Conservation (phyloP, 2,329 filamentous ascomycete species). For the Colletotrichum lindemuthianum region DNA sequence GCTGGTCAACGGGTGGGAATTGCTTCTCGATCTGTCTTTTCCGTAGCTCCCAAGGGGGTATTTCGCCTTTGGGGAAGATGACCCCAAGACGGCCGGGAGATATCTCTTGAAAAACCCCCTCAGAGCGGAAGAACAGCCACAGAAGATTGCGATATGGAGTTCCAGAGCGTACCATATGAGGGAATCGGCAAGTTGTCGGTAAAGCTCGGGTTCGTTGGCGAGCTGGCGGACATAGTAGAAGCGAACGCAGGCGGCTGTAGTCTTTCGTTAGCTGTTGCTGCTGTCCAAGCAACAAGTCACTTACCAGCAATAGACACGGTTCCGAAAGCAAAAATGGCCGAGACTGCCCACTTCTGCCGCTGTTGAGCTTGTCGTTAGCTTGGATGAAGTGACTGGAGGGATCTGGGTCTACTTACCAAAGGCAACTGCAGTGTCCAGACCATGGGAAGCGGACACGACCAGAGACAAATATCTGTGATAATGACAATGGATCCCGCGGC, state of each 20-base stretch:
- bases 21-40: neutral
- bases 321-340: constrained; percentile 13
- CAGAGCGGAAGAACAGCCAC: constrained; percentile 9
- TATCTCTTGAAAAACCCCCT: constrained; percentile 16
- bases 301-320: constrained; percentile 14
- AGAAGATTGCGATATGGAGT: constrained; percentile 23
- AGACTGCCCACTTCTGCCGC: constrained; percentile 20
- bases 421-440: constrained; percentile 18
- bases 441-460: constrained; percentile 20
- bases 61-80: neutral
- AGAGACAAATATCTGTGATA: constrained; percentile 20
- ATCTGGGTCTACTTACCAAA: neutral
- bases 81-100: neutral
- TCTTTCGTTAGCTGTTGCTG: neutral
- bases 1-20: constrained; percentile 1
- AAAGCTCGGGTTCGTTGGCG: constrained; percentile 11
- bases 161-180: constrained; percentile 18
- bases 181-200: constrained; percentile 13
- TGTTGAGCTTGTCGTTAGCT: neutral
- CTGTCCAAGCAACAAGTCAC: neutral
- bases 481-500: constrained; percentile 13
- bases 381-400: neutral
- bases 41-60: constrained; percentile 3
- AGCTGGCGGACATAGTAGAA: constrained; percentile 19
- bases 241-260: constrained; percentile 13